These are phyloP conservation scores for Sherardia arvensis DNA, from an alignment of 257 asterid genomes.

Conservation along the genomic window DNA sequence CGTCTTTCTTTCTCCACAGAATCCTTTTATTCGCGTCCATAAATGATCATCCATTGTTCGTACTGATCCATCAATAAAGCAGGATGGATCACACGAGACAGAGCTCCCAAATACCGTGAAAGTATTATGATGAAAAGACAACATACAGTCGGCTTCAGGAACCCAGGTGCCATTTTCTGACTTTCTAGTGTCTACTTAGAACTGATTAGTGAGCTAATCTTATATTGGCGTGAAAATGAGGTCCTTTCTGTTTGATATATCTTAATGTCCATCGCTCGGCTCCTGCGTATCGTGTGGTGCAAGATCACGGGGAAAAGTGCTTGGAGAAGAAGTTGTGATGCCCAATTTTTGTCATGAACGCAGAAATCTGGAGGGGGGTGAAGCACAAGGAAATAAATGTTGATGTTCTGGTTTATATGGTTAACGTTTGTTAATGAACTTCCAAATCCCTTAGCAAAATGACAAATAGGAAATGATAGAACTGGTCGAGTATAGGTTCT, in stretches of 20 bases:
- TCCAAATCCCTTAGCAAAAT: not conserved
- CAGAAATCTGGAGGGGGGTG: not conserved
- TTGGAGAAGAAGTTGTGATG: not conserved
- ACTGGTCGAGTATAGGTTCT: not conserved
- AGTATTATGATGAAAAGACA: not conserved
- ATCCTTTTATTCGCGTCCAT: constrained; percentile 21
- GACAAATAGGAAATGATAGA: not conserved
- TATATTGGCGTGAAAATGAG: not conserved
- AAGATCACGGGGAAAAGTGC: not conserved
- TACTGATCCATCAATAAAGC: constrained; percentile 4
- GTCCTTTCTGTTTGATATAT: not conserved
- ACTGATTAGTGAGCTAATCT: not conserved
- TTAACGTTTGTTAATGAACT: not conserved
- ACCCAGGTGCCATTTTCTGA: not conserved
- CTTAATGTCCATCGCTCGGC: not conserved
- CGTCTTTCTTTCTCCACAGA: constrained; percentile 23
- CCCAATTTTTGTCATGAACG: not conserved
- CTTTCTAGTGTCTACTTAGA: not conserved
- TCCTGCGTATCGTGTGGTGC: constrained; percentile 5
- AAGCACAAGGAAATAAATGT: not conserved
- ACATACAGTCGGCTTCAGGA: constrained; percentile 1
- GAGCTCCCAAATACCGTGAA: not conserved
- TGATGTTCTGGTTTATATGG: not conserved
- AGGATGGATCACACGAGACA: not conserved
- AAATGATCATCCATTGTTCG: constrained; percentile 26